Evolutionary conservation across 202 grass and related monocot species (phyloP), one percentile per base, ranked within the genome.

Genomic region (Musa balbisiana): DNA sequence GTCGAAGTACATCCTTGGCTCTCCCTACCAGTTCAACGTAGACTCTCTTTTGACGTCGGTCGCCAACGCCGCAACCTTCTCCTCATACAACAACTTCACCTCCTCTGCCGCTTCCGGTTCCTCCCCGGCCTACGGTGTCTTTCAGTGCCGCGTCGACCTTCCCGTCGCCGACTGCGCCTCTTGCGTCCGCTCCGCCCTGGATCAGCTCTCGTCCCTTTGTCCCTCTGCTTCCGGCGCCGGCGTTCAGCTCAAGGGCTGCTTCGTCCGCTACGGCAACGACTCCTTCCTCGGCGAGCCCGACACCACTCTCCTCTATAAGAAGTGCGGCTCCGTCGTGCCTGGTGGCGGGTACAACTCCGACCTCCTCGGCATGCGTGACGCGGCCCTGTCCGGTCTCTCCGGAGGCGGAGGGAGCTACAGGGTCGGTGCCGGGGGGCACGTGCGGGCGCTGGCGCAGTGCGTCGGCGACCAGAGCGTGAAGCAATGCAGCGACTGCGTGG

Each of bases 11-110:
- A 12, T 17, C 8, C 69, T 49, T 4, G 51, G 51, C 20, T 53
- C 69, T 13, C 69, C 69, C 69, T 72, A 72, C 69, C 50, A 72
- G 50, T 53, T 22, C 69, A 72, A 72, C 69, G 16, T 72, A 5
- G n/a, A 72, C 51, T 51, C 69, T 50, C 69, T 72, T n/a, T n/a
- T 72, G 19, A 23, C 69, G n/a, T 72, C 69, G 9, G n/a, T 72
- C 51, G 69, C 49, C 50, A 53, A 53, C 49, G 49, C 69, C 69
- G 69, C 69, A n/a, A 49, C 69, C 49, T 3, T 53, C 20, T 72
- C 69, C 69, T 11, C 69, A 3, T 72, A 53, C 51, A 12, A 19
- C n/a, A 24, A 72, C 10, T 52, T 53, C 49, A 53, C 49, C n/a
- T 72, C 50, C 49, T 49, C 27, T 14, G 43, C 6, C 49, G 49